These are phyloP conservation scores for Alternaria consortialis DNA, from an alignment of 2,329 filamentous ascomycete species.

Conservation along the genomic window DNA sequence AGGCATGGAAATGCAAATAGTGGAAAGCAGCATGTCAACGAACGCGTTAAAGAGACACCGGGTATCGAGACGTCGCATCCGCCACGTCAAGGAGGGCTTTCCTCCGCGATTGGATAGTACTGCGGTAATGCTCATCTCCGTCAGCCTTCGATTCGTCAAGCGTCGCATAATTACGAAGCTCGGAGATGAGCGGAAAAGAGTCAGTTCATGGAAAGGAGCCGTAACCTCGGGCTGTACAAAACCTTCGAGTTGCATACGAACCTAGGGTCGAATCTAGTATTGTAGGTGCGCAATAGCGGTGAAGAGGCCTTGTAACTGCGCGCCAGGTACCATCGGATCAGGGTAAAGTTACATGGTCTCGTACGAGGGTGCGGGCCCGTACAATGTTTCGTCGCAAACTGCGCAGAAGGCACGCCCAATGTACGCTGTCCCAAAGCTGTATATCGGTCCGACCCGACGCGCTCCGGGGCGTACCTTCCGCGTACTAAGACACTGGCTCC, in stretches of 20 bases:
- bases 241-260: not conserved
- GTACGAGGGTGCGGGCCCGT: not conserved
- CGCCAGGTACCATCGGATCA: not conserved
- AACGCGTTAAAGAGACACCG: not conserved
- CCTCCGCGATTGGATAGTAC: not conserved
- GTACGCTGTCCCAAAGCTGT: not conserved
- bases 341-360: not conserved
- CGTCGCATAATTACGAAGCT: not conserved
- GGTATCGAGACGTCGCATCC: not conserved
- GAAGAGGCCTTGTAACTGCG: not conserved
- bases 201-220: not conserved
- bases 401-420: not conserved
- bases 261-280: not conserved
- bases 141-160: not conserved
- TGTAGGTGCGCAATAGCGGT: not conserved
- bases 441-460: conserved; percentile 15
- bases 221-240: not conserved
- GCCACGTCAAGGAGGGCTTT: not conserved
- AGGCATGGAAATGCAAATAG: not conserved
- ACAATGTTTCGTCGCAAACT: not conserved
- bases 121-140: not conserved
- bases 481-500: conserved; percentile 7
- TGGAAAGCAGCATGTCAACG: not conserved
- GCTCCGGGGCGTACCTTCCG: conserved; percentile 16
- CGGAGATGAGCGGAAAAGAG: not conserved